Evolutionary conservation across 257 asterid genomes (phyloP).

Genomic region (Pogostemon cablin): DNA sequence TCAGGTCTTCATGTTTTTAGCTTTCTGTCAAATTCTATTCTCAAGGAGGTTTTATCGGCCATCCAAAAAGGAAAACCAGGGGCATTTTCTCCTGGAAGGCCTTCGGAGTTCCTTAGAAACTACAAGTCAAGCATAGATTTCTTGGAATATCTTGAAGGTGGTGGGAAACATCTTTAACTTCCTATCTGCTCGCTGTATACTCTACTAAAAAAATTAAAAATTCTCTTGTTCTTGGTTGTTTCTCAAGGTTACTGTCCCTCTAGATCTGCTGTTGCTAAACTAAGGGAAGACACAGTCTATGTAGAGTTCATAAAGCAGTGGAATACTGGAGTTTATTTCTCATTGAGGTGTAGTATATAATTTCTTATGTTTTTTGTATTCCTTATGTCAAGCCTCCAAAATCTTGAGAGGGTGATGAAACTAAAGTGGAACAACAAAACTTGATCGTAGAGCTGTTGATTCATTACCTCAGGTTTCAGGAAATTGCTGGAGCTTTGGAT

Average conservation of each 20-base stretch:
- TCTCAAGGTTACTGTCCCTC: slow-evolving; percentile 73
- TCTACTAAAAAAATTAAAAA: not conserved
- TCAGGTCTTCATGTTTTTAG: slow-evolving; percentile 96
- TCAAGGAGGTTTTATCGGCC: slow-evolving; percentile 82
- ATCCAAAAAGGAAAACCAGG: slow-evolving; percentile 92
- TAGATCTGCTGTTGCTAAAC: slow-evolving; percentile 66
- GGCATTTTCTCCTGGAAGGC: slow-evolving; percentile 98
- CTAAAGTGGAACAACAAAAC: slow-evolving; percentile 19
- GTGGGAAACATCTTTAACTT: slow-evolving; percentile 18
- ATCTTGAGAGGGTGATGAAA: slow-evolving; percentile 30
- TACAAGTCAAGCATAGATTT: slow-evolving; percentile 88
- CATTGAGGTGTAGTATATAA: slow-evolving; percentile 60
- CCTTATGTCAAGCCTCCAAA: slow-evolving; percentile 23
- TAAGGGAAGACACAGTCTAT: slow-evolving; percentile 79
- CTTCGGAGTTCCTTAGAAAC: slow-evolving; percentile 78
- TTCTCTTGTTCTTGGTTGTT: slow-evolving; percentile 36
- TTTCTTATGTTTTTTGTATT: slow-evolving; percentile 7
- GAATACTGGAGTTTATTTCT: slow-evolving; percentile 92
- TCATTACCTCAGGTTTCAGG: slow-evolving; percentile 82
- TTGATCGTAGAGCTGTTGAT: slow-evolving; percentile 34
- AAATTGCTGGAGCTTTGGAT: slow-evolving; percentile 96
- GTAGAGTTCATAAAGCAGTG: slow-evolving; percentile 90
- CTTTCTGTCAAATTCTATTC: slow-evolving; percentile 91
- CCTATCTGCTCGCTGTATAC: slow-evolving; percentile 15
- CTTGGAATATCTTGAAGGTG: slow-evolving; percentile 90